Evolutionary conservation across 1,284 basidiomycete species (phyloP).

Genomic region (Spongiforma sp.): DNA sequence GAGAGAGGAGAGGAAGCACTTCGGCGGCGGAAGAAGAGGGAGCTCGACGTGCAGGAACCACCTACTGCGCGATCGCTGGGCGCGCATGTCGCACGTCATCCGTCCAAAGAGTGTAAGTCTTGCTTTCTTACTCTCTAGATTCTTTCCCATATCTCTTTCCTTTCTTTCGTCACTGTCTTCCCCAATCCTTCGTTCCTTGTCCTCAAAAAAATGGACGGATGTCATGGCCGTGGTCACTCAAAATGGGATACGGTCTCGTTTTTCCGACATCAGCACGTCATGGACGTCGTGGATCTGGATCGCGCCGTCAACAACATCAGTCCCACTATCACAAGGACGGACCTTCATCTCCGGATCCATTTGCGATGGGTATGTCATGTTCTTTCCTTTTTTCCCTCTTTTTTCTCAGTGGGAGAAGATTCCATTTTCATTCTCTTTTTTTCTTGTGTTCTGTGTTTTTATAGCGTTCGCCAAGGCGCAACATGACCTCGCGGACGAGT

Average conservation of each 20-base stretch:
- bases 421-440: background rate
- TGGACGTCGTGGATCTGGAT: slow-evolving; percentile 18
- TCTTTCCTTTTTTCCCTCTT: background rate
- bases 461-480: slow-evolving; percentile 22
- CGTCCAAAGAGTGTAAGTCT: slow-evolving; percentile 25
- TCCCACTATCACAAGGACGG: background rate
- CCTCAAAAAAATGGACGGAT: slow-evolving; percentile 6
- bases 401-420: background rate
- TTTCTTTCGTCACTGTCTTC: background rate
- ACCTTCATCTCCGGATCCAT: slow-evolving; percentile 19
- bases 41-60: slow-evolving; percentile 12
- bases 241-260: too few relatives aligned
- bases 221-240: too few relatives aligned
- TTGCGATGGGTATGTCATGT: slow-evolving; percentile 25
- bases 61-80: background rate
- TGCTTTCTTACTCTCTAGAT: background rate
- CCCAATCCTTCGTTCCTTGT: background rate
- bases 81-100: slow-evolving; percentile 1
- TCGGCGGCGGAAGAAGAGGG: slow-evolving; percentile 27
- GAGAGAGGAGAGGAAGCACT: slow-evolving; percentile 10
- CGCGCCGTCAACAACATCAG: slow-evolving; percentile 15
- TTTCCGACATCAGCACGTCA: too few relatives aligned
- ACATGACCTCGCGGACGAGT: slow-evolving; percentile 6
- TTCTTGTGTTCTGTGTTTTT: background rate
- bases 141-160: background rate